These are phyloP conservation scores for Fusarium pininemorale DNA, from an alignment of 2,329 filamentous ascomycete genomes.

Conservation along the genomic window DNA sequence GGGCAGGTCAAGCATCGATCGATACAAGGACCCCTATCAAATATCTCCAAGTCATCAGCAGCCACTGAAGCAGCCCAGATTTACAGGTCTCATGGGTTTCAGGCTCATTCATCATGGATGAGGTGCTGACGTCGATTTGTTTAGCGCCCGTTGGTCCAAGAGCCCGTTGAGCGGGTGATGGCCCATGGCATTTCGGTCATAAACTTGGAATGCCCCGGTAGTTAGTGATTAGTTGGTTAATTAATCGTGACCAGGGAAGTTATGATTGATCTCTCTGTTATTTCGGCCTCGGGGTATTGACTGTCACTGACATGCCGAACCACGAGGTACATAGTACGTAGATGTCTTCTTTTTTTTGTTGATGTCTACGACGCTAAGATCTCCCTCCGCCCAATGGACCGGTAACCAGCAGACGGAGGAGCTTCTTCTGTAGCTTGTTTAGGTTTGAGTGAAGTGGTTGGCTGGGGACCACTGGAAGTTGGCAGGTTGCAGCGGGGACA, in stretches of 20 bases:
- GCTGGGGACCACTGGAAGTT: conserved; percentile 2
- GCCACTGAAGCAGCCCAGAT: not conserved
- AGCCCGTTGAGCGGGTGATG: conserved; percentile 31
- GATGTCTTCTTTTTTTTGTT: not conserved
- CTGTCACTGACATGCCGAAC: conserved; percentile 5
- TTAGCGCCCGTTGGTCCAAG: conserved; percentile 14
- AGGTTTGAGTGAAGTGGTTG: conserved; percentile 13
- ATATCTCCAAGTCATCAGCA: not conserved
- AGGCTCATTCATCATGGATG: conserved; percentile 1
- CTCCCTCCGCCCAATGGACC: conserved; percentile 14
- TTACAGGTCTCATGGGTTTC: not conserved
- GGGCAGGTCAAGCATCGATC: conserved; percentile 28
- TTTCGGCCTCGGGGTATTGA: not conserved
- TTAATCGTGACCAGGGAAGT: conserved; percentile 4
- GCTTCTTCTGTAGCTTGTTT: conserved; percentile 16
- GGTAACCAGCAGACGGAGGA: conserved; percentile 8
- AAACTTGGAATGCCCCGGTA: conserved; percentile 9
- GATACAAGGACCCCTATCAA: conserved; percentile 17
- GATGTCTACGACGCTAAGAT: conserved; percentile 21
- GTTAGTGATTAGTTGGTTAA: not conserved
- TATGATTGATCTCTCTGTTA: not conserved
- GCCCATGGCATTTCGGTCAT: conserved; percentile 8
- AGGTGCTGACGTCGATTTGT: conserved; percentile 11
- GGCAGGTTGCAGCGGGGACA: conserved; percentile 24
- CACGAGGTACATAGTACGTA: not conserved